A percentile compares a stretch with the other conserved stretches of the same genome.
These are phyloP conservation scores for Rhizoclosmatium globosum DNA, from an alignment of 192 early-diverging fungal species.

Conservation along the genomic window DNA sequence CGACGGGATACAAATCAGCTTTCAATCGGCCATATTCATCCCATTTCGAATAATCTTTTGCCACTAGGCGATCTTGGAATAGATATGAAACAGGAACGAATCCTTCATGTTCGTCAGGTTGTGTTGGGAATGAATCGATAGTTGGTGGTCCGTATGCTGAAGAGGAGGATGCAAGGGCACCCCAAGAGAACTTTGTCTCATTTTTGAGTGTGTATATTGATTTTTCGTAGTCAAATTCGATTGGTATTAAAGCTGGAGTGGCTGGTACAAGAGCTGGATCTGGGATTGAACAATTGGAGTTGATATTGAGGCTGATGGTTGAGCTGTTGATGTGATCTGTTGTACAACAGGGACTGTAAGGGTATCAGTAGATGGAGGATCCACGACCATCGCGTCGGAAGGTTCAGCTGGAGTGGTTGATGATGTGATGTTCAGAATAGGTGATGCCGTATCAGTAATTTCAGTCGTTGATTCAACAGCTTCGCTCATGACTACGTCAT, in stretches of 20 bases:
- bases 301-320: not conserved
- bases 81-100: constrained; percentile 12
- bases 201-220: constrained; percentile 13
- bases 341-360: too few relatives aligned
- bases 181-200: not conserved
- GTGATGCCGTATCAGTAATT: too few relatives aligned
- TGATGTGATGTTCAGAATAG: too few relatives aligned
- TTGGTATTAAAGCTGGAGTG: not conserved
- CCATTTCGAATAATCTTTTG: constrained; percentile 36
- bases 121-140: constrained; percentile 36
- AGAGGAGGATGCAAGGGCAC: not conserved
- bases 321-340: too few relatives aligned
- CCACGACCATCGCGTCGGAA: too few relatives aligned
- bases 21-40: constrained; percentile 30
- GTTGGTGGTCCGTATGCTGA: constrained; percentile 23
- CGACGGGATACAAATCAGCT: not conserved
- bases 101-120: constrained; percentile 16
- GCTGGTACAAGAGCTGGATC: too few relatives aligned
- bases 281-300: not conserved
- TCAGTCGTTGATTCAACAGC: not conserved
- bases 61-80: constrained; percentile 15
- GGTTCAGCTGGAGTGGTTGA: too few relatives aligned
- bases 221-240: not conserved
- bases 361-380: too few relatives aligned
- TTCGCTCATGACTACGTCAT: not conserved